Evolutionary conservation across 768 basidiomycete species (phyloP).

Genomic region (Boletellus emodensis): DNA sequence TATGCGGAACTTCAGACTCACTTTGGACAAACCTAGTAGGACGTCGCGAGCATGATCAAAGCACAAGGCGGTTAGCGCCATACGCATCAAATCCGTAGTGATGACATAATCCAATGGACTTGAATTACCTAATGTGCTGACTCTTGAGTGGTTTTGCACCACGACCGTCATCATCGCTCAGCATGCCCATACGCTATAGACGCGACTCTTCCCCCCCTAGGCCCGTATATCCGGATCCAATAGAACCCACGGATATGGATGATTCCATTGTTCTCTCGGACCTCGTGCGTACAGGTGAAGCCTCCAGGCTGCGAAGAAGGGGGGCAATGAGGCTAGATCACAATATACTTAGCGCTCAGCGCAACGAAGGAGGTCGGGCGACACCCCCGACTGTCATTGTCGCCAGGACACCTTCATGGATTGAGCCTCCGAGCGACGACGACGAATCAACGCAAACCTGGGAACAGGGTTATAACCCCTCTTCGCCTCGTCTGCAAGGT

Average conservation of each 20-base stretch:
- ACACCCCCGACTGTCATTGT: slow-evolving; percentile 27
- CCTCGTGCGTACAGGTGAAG: slow-evolving; percentile 69
- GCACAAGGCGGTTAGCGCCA: too few species aligned
- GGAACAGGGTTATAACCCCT: slow-evolving; percentile 32
- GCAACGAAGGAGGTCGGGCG: slow-evolving; percentile 23
- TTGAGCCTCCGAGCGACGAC: slow-evolving; percentile 31
- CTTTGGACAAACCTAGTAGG: too few species aligned
- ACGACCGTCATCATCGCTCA: slow-evolving; percentile 22
- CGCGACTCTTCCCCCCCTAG: slow-evolving; percentile 6
- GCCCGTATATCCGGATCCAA: slow-evolving; percentile 13
- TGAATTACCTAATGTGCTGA: slow-evolving; percentile 12
- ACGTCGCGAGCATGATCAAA: too few species aligned
- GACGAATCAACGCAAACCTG: slow-evolving; percentile 32
- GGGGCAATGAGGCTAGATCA: slow-evolving; percentile 68
- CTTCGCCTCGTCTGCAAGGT: slow-evolving; percentile 21
- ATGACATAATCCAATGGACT: background rate
- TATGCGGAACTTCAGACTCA: too few species aligned
- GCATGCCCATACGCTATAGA: slow-evolving; percentile 33
- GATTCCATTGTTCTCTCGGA: slow-evolving; percentile 71
- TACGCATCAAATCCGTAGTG: background rate
- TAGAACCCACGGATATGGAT: slow-evolving; percentile 49
- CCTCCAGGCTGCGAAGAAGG: slow-evolving; percentile 66
- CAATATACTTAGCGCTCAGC: slow-evolving; percentile 25
- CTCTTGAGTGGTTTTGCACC: background rate
- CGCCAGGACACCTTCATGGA: slow-evolving; percentile 32